Conservation (phyloP, 805 yeast species). For the Myxozyma lipomycoides region DNA sequence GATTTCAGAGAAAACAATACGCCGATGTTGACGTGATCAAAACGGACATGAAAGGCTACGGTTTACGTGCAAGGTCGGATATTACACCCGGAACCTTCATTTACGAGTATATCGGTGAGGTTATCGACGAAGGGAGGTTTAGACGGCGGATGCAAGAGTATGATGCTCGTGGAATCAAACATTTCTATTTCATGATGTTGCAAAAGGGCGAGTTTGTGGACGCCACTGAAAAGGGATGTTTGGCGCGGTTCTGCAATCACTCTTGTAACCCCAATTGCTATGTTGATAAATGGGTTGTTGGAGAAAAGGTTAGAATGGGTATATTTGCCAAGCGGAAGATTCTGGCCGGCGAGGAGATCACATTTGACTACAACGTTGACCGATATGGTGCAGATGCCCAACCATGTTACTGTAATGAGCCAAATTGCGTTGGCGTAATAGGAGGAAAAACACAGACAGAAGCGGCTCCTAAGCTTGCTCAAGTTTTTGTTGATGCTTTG, state of each 20-base stretch:
- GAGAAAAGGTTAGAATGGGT: slow-evolving; percentile 87
- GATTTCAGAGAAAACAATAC: slow-evolving; percentile 75
- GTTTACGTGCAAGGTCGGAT: slow-evolving; percentile 65
- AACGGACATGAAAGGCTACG: slow-evolving; percentile 85
- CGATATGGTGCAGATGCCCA: slow-evolving; percentile 94
- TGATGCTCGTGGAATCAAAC: slow-evolving; percentile 78
- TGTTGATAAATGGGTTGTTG: slow-evolving; percentile 97
- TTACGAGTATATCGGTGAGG: slow-evolving; percentile 93
- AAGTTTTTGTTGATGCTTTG: slow-evolving; percentile 75
- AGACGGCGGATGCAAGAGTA: slow-evolving; percentile 69
- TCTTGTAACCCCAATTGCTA: slow-evolving; percentile 92
- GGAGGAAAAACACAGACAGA: slow-evolving; percentile 98
- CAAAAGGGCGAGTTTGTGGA: slow-evolving; percentile 87
- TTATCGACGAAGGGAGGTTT: slow-evolving; percentile 75
- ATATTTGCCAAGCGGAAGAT: slow-evolving; percentile 80
- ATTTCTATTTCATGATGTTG: slow-evolving; percentile 88
- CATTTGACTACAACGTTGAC: slow-evolving; percentile 91
- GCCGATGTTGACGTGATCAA: slow-evolving; percentile 75
- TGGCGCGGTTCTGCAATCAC: slow-evolving; percentile 91
- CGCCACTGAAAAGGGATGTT: slow-evolving; percentile 83
- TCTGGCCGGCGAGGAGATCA: slow-evolving; percentile 76
- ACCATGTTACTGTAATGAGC: slow-evolving; percentile 89
- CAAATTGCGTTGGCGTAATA: slow-evolving; percentile 85
- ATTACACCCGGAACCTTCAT: slow-evolving; percentile 66
- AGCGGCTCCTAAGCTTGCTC: slow-evolving; percentile 78